A percentile compares a stretch with the other conserved stretches of the same genome.
These are phyloP conservation scores for Malus sieversii DNA, from an alignment of 306 rosid genomes.

Conservation along the genomic window DNA sequence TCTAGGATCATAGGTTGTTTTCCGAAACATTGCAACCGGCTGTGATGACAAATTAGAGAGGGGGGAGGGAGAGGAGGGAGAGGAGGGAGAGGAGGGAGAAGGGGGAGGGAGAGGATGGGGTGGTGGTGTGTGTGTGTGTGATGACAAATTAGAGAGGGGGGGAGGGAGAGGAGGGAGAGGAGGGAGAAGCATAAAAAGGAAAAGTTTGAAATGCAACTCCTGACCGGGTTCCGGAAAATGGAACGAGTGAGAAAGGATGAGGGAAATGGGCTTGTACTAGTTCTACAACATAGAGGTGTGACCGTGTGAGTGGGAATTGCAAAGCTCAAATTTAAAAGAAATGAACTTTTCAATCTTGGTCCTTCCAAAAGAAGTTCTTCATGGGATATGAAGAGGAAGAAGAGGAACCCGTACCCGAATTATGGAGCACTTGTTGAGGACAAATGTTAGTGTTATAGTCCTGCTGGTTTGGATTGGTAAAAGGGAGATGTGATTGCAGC, in stretches of 20 bases:
- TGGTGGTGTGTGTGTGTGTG: background rate
- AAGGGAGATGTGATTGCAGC: conserved; percentile 42
- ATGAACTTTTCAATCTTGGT: conserved; percentile 33
- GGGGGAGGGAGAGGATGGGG: too few relatives aligned
- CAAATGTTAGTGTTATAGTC: background rate
- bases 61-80: background rate
- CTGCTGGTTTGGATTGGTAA: conserved; percentile 26
- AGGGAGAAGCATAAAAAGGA: background rate
- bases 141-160: background rate
- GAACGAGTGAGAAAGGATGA: too few relatives aligned
- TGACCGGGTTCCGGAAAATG: background rate
- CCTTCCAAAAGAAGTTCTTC: conserved; percentile 53
- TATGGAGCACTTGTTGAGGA: background rate
- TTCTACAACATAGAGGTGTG: background rate
- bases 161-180: background rate
- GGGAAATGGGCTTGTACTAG: background rate
- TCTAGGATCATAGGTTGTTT: conserved; percentile 28
- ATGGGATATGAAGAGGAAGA: conserved; percentile 39
- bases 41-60: conserved; percentile 5
- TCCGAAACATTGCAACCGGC: conserved; percentile 39
- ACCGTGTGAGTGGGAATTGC: background rate
- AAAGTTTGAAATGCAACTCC: background rate
- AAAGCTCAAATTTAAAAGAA: background rate
- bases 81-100: too few relatives aligned
- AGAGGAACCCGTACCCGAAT: conserved; percentile 20